Evolutionary conservation across 2,329 filamentous ascomycete species (phyloP), one percentile per base, ranked within the genome.

Genomic region (Penicillium corylophilum): DNA sequence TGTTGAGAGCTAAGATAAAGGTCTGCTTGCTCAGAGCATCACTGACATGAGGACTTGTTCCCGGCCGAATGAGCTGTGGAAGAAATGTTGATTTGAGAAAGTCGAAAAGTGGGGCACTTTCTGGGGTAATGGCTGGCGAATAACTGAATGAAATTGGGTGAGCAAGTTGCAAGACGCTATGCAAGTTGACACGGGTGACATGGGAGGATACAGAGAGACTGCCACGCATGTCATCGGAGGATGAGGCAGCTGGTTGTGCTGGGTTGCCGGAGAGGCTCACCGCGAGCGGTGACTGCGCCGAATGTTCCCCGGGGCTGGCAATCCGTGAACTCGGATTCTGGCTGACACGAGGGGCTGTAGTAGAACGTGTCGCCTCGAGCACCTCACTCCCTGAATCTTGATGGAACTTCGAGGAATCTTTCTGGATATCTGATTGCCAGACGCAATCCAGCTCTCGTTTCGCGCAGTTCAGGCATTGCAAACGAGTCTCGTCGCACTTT

Each of bases 401-500:
- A 2, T 35, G n/a, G 1, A 35, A 35, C n/a, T 8, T 18, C 31
- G 31, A 16, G 64, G 33, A 56, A 9, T 35, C 31, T 15, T n/a
- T 5, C 7, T 35, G 31, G 31, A 35, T 35, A n/a, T 18, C 31
- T 35, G 31, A 16, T 35, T 35, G 31, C 31, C 31, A 35, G 31
- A 35, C 28, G 36, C 62, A 65, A 13, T 50, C 15, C 3, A 60
- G 31, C 7, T 41, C 44, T 23, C 45, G 46, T 39, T 43, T 56
- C 7, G 46, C 28, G 16, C 64, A 65, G 36, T 64, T 65, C 1
- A 50, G 23, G 13, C 64, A 65, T 13, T 40, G 45, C 1, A 10
- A 15, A 1, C 18, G 50, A 13, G 44, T 53, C 49, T 66, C 62
- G 13, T 66, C 63, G 12, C 64, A 66, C 45, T 66, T 65, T 49